Evolutionary conservation across 192 early-diverging fungal genomes (phyloP).

Genomic region (Backusella liffmaniae): DNA sequence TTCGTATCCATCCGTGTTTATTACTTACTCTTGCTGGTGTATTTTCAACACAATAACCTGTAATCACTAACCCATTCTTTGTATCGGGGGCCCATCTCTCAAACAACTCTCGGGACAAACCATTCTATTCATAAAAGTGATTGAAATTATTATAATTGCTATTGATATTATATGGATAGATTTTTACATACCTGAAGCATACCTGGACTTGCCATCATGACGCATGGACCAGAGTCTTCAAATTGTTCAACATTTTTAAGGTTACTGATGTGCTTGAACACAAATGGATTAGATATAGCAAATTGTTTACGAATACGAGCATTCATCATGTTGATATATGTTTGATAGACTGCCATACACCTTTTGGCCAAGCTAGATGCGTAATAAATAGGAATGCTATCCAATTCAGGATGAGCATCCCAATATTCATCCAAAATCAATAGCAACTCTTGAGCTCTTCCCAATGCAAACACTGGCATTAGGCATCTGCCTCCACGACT

Average conservation of each 20-base stretch:
- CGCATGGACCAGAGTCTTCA: conserved; percentile 95
- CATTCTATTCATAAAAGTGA: conserved; percentile 51
- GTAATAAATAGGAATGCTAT: conserved; percentile 94
- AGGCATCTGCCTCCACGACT: conserved; percentile 86
- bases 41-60: conserved; percentile 97
- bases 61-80: conserved; percentile 91
- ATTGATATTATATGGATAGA: neutral
- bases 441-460: conserved; percentile 94
- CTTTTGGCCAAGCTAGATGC: conserved; percentile 93
- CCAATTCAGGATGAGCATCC: conserved; percentile 83
- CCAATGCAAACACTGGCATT: conserved; percentile 96
- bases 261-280: conserved; percentile 94
- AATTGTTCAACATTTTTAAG: conserved; percentile 83
- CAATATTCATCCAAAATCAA: conserved; percentile 98
- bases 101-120: conserved; percentile 91
- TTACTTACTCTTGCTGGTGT: conserved; percentile 79
- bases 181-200: conserved; percentile 81
- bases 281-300: conserved; percentile 87
- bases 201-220: conserved; percentile 98
- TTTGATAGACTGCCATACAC: conserved; percentile 96
- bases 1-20: neutral
- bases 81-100: conserved; percentile 94
- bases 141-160: neutral
- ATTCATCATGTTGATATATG: conserved; percentile 99
- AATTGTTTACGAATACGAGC: conserved; percentile 87